Conservation (phyloP, 148 eudicot species). For the Persicaria maculosa region DNA sequence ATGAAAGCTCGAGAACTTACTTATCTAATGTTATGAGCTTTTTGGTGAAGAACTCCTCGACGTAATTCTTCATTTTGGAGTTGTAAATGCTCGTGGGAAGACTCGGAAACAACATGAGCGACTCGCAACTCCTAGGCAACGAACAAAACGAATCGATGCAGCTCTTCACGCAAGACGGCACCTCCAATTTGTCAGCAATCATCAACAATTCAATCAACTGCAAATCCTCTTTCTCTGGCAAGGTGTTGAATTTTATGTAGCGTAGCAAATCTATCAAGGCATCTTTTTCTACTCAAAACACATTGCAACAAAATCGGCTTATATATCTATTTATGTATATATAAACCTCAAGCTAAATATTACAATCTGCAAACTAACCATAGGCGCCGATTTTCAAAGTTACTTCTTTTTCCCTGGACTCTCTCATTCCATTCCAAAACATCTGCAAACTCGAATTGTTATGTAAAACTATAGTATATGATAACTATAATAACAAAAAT, state of each 20-base stretch:
- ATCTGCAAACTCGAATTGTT: constrained; percentile 26
- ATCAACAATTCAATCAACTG: constrained; percentile 70
- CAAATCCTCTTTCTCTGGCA: constrained; percentile 28
- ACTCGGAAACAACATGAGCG: constrained; percentile 64
- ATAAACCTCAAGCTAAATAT: background rate
- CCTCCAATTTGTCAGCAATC: constrained; percentile 79
- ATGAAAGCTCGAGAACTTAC: constrained; percentile 27
- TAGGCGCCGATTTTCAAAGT: constrained; percentile 41
- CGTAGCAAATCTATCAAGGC: constrained; percentile 78
- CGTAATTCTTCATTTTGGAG: constrained; percentile 62
- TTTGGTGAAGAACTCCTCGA: constrained; percentile 52
- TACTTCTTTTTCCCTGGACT: constrained; percentile 36
- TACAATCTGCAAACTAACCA: constrained; percentile 14
- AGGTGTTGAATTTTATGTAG: constrained; percentile 56
- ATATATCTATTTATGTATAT: background rate
- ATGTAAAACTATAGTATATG: background rate
- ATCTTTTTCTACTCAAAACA: constrained; percentile 60
- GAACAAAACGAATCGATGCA: constrained; percentile 51
- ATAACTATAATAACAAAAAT: too few species aligned
- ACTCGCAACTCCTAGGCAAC: constrained; percentile 58
- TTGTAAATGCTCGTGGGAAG: constrained; percentile 56
- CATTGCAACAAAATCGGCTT: background rate
- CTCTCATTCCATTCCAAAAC: constrained; percentile 59
- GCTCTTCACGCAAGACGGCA: constrained; percentile 73
- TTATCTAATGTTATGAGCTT: constrained; percentile 54